Evolutionary conservation across 192 early-diverging fungal species (phyloP), one percentile per base, ranked within the genome.

Genomic region (Coemansia sp.): DNA sequence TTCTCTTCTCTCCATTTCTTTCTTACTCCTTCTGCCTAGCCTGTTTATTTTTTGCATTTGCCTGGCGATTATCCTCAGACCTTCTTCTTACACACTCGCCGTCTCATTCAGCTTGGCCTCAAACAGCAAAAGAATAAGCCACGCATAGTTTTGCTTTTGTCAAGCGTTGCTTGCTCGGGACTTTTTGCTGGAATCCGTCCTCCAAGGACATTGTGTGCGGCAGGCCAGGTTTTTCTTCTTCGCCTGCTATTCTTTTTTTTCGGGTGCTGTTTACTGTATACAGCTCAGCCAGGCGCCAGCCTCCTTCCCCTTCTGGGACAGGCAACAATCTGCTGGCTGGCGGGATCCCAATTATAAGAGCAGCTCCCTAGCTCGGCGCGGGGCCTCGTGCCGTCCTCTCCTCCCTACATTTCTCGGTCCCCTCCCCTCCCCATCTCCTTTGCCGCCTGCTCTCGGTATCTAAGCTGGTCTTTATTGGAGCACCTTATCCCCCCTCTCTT

Each of bases 401-500:
- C 41, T 43, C 41, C 40, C 51, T 43, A 50, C 47, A 44, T 44
- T 45, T 35, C 39, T 27, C 23, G 33, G 19, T 34, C 26, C 30
- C 23, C 38, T 28, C 47, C 27, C 34, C 28, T 27, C n/a, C n/a
- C n/a, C n/a, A n/a, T n/a, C n/a, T n/a, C n/a, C n/a, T n/a, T n/a
- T n/a, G n/a, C n/a, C n/a, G n/a, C n/a, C n/a, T n/a, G n/a, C 17
- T 47, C 43, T 30, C 40, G 37, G 23, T 47, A 31, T 44, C 45
- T 37, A 50, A 68, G 58, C 58, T 60, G 47, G 52, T 51, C 42
- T 51, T 56, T 52, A 56, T 35, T 40, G n/a, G n/a, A n/a, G n/a
- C n/a, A n/a, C n/a, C n/a, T n/a, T n/a, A n/a, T n/a, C n/a, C n/a
- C n/a, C n/a, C n/a, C n/a, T 20, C 38, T 41, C 23, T 43, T 38